Evolutionary conservation across 1,284 basidiomycete genomes (phyloP).

Genomic region (Pseudozyma pruni): DNA sequence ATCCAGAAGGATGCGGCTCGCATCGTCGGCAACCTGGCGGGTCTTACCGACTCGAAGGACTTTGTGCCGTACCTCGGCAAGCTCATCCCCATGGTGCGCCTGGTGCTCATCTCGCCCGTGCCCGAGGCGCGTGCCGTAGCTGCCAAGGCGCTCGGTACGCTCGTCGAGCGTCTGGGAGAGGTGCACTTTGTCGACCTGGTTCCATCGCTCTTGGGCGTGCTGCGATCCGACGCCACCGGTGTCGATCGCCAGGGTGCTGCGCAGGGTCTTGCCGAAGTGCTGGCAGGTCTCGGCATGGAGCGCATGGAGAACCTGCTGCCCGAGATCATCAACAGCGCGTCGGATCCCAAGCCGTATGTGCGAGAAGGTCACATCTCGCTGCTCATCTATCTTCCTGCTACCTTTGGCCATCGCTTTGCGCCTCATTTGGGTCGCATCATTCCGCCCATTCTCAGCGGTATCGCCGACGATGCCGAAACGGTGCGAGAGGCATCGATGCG

Average conservation of each 20-base stretch:
- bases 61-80: slow-evolving; percentile 93
- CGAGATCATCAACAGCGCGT: slow-evolving; percentile 90
- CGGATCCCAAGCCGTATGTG: slow-evolving; percentile 88
- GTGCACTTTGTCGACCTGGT: slow-evolving; percentile 95
- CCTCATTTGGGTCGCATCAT: slow-evolving; percentile 96
- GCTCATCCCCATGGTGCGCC: slow-evolving; percentile 89
- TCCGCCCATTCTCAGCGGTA: slow-evolving; percentile 87
- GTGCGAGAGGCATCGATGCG: slow-evolving; percentile 93
- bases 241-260: slow-evolving; percentile 98
- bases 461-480: slow-evolving; percentile 93
- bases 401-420: slow-evolving; percentile 91
- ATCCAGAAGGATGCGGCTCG: slow-evolving; percentile 95
- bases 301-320: slow-evolving; percentile 92
- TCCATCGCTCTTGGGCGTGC: slow-evolving; percentile 84
- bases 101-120: slow-evolving; percentile 87
- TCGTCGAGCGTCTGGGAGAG: slow-evolving; percentile 96
- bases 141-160: slow-evolving; percentile 94
- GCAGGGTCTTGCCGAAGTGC: slow-evolving; percentile 94
- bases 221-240: slow-evolving; percentile 92
- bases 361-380: slow-evolving; percentile 99
- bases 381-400: slow-evolving; percentile 93
- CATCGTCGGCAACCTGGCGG: slow-evolving; percentile 94
- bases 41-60: slow-evolving; percentile 91
- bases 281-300: slow-evolving; percentile 96
- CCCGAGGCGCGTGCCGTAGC: slow-evolving; percentile 97